phyloP scores from a whole-genome alignment of 495 filamentous ascomycete genomes.

The Achaetomiella virescens region DNA sequence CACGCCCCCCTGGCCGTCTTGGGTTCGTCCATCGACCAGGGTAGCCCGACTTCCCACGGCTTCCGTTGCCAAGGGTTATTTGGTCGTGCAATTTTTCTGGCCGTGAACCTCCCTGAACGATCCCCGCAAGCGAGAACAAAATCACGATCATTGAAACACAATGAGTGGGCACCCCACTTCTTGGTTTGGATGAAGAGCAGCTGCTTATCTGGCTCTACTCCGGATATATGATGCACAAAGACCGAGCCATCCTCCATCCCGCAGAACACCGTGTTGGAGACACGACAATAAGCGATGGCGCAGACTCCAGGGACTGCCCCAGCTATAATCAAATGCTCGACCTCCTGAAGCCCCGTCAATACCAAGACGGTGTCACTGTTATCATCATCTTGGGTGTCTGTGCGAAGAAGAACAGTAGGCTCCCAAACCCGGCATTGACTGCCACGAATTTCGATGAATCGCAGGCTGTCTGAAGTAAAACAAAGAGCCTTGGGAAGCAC shows the following conservation, averaged over 20 bases:
- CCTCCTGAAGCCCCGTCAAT: neutral
- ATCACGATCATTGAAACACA: neutral
- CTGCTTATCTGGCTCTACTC: neutral
- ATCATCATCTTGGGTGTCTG: neutral
- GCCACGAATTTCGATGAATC: neutral
- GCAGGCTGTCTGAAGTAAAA: neutral
- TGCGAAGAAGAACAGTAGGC: neutral
- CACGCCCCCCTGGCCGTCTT: neutral
- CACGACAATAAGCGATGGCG: neutral
- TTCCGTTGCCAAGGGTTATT: neutral
- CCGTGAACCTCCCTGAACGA: neutral
- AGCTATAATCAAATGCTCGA: neutral
- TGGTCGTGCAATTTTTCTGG: neutral
- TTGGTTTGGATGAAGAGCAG: neutral
- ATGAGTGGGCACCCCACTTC: neutral
- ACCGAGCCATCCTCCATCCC: neutral
- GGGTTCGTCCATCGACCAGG: neutral
- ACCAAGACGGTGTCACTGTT: neutral
- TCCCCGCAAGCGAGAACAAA: neutral
- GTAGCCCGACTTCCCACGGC: neutral
- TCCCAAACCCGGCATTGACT: conserved; percentile 1
- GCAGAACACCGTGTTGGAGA: neutral
- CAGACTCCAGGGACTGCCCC: neutral
- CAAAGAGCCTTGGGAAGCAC: neutral
- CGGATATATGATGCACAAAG: neutral